phyloP scores from a whole-genome alignment of 2,329 filamentous ascomycete genomes.

The Hypoxylon sp. region DNA sequence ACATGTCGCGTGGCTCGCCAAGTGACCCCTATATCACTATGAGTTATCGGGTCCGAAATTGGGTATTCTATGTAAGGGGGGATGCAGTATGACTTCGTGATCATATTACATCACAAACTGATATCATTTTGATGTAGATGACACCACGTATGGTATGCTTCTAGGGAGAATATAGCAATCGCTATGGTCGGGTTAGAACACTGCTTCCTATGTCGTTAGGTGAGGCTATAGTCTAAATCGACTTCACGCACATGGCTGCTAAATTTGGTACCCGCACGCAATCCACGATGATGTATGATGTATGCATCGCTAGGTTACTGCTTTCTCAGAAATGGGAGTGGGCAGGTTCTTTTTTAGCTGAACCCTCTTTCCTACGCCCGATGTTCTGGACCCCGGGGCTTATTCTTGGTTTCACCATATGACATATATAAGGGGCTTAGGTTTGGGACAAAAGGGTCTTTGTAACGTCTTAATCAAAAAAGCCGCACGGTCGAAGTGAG shows the following conservation, averaged over 20 bases:
- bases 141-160: not conserved
- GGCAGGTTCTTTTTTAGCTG: conserved; percentile 14
- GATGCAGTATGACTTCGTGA: conserved; percentile 3
- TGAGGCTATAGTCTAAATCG: conserved; percentile 32
- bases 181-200: conserved; percentile 18
- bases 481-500: conserved; percentile 1
- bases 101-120: conserved; percentile 8
- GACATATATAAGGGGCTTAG: not conserved
- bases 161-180: conserved; percentile 1
- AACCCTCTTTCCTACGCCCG: conserved; percentile 7
- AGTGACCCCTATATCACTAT: not conserved
- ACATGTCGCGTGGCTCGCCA: conserved; percentile 14
- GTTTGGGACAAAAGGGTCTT: conserved; percentile 10
- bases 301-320: not conserved
- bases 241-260: conserved; percentile 17
- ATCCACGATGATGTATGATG: not conserved
- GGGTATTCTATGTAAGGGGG: conserved; percentile 25
- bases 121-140: conserved; percentile 5
- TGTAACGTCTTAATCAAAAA: conserved; percentile 24
- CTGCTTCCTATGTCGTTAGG: conserved; percentile 5
- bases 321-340: conserved; percentile 2
- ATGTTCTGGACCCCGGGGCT: conserved; percentile 16
- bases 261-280: conserved; percentile 1
- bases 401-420: conserved; percentile 13
- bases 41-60: not conserved